These are phyloP conservation scores for Crucihimalaya himalaica DNA, from an alignment of 345 rosid genomes.

Conservation along the genomic window DNA sequence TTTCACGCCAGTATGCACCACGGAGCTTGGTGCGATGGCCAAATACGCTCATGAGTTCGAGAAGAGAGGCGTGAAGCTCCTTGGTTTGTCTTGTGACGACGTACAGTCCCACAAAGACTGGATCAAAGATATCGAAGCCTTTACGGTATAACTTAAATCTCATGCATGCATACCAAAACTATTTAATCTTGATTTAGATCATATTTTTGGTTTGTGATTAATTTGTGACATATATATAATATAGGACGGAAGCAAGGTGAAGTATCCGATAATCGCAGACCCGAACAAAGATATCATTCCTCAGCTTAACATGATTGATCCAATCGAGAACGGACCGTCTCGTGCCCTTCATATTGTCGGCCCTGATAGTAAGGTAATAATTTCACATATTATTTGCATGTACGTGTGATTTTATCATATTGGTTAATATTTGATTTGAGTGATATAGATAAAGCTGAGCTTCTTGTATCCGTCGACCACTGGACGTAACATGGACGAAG, in stretches of 20 bases:
- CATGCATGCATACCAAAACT: not conserved
- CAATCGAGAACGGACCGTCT: conserved; percentile 70
- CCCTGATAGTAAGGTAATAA: conserved; percentile 56
- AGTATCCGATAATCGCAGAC: conserved; percentile 72
- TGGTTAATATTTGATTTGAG: not conserved
- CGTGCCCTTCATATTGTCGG: conserved; percentile 78
- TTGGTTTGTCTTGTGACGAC: conserved; percentile 82
- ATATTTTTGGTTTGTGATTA: not conserved
- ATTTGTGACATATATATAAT: not conserved
- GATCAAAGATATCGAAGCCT: conserved; percentile 82
- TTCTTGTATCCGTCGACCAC: conserved; percentile 74
- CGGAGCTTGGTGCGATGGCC: conserved; percentile 75
- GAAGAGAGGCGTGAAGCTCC: conserved; percentile 65
- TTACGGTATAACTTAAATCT: conserved; percentile 37
- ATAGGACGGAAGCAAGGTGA: conserved; percentile 64
- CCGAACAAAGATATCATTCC: conserved; percentile 58
- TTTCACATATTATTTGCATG: not conserved
- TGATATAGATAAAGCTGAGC: conserved; percentile 63
- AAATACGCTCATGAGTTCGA: conserved; percentile 52
- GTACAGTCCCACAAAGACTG: conserved; percentile 60
- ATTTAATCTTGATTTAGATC: not conserved
- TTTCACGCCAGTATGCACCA: conserved; percentile 85
- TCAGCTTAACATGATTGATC: conserved; percentile 82
- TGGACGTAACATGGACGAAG: conserved; percentile 79
- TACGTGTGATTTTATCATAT: not conserved